Conservation (phyloP, 2,329 filamentous ascomycete genomes). For the Leptographium radiaticola region DNA sequence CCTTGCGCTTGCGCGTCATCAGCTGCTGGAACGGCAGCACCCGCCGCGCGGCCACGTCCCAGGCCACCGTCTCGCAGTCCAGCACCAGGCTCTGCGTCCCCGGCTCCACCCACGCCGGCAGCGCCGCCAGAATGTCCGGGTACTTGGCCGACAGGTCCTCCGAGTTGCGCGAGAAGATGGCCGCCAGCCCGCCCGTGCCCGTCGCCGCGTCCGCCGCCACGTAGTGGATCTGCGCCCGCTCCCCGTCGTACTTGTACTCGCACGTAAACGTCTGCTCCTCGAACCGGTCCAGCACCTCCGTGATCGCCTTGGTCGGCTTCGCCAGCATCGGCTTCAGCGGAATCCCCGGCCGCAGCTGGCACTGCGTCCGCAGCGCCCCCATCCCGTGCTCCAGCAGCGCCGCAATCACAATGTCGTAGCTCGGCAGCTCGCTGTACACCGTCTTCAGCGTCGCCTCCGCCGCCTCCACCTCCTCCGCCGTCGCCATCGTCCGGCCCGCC, state of each 20-base stretch:
- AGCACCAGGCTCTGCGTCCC: slow-evolving; percentile 91
- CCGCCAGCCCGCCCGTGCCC: slow-evolving; percentile 59
- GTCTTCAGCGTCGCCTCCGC: slow-evolving; percentile 80
- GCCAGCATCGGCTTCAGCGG: slow-evolving; percentile 97
- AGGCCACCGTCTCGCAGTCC: slow-evolving; percentile 96
- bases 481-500: slow-evolving; percentile 53
- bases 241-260: slow-evolving; percentile 98
- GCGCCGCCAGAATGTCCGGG: slow-evolving; percentile 81
- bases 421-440: slow-evolving; percentile 88
- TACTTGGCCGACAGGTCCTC: slow-evolving; percentile 97
- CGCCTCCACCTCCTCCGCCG: slow-evolving; percentile 63
- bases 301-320: slow-evolving; percentile 96
- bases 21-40: slow-evolving; percentile 94
- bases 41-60: slow-evolving; percentile 92
- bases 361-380: slow-evolving; percentile 65
- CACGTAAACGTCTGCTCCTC: slow-evolving; percentile 93
- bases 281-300: slow-evolving; percentile 91
- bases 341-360: slow-evolving; percentile 85
- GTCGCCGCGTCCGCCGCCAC: slow-evolving; percentile 63
- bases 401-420: slow-evolving; percentile 89
- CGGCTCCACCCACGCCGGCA: slow-evolving; percentile 78
- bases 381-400: slow-evolving; percentile 80
- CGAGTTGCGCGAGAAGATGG: slow-evolving; percentile 95
- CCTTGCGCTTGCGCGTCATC: slow-evolving; percentile 96
- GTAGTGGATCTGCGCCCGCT: slow-evolving; percentile 97